phyloP scores from a whole-genome alignment of 805 yeast species.

The Ogataea corticis region DNA sequence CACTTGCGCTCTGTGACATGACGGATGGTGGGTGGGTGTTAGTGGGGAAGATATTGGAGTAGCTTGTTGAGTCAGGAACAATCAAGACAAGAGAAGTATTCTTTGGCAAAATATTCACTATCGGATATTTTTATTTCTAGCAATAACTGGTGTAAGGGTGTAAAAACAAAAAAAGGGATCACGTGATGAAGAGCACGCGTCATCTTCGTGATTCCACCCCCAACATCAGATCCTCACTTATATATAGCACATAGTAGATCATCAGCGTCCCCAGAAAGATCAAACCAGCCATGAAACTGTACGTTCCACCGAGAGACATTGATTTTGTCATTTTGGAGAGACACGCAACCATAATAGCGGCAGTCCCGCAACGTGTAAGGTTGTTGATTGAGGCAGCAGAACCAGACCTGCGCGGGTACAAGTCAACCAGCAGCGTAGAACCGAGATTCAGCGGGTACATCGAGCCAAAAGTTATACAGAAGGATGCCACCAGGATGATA shows the following conservation, averaged over 20 bases:
- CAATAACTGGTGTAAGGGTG: too few species aligned
- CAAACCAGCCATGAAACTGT: conserved; percentile 67
- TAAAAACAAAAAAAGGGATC: too few species aligned
- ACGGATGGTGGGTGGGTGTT: neutral
- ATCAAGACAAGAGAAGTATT: too few species aligned
- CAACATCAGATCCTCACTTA: conserved; percentile 21
- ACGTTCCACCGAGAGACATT: conserved; percentile 75
- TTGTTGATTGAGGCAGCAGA: conserved; percentile 75
- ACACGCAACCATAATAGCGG: conserved; percentile 71
- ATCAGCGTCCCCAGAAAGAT: conserved; percentile 13
- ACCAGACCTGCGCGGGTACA: conserved; percentile 69
- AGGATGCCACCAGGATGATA: conserved; percentile 58
- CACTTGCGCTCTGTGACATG: neutral
- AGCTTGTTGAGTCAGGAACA: too few species aligned
- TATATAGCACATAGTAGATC: conserved; percentile 17
- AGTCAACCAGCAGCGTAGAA: conserved; percentile 72
- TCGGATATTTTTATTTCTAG: too few species aligned
- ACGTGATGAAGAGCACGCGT: neutral
- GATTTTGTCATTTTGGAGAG: conserved; percentile 56
- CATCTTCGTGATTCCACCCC: neutral
- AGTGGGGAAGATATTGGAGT: too few species aligned
- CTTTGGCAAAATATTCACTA: too few species aligned
- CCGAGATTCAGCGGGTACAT: conserved; percentile 58
- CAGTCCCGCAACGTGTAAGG: conserved; percentile 67
- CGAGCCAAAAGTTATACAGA: conserved; percentile 57